Percentiles rank a stretch among this genome's conserved stretches.
phyloP scores from a whole-genome alignment of 2,329 filamentous ascomycete species.

The Sordariomycetes sp. region DNA sequence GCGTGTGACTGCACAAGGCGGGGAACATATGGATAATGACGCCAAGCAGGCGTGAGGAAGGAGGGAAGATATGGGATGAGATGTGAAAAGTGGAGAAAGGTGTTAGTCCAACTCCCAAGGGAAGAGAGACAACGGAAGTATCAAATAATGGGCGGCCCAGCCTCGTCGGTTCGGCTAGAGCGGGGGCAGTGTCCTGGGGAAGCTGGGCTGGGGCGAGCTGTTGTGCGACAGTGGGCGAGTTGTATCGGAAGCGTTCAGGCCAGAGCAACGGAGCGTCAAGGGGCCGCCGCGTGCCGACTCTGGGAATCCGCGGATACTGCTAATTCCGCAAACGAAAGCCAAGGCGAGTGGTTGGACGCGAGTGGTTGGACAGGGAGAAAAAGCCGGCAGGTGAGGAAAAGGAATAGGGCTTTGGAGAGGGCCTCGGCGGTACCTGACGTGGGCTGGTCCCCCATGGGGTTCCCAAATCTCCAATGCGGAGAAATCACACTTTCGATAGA shows the following conservation, averaged over 20 bases:
- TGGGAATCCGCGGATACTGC: background rate
- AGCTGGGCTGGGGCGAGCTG: background rate
- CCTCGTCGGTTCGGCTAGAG: background rate
- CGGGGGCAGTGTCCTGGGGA: background rate
- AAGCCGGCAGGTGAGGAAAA: too few species aligned
- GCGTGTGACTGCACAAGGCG: background rate
- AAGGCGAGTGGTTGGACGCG: too few species aligned
- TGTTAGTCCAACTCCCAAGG: background rate
- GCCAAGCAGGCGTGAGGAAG: background rate
- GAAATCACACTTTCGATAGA: background rate
- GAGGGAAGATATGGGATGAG: background rate
- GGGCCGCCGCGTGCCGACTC: background rate
- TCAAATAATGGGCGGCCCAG: background rate
- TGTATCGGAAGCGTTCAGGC: background rate
- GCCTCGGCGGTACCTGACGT: background rate
- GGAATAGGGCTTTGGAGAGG: background rate
- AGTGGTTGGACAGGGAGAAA: background rate
- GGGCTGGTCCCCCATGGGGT: constrained; percentile 2
- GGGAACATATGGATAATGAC: background rate
- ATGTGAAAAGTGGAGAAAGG: background rate
- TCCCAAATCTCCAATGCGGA: constrained; percentile 4
- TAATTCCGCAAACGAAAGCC: too few species aligned
- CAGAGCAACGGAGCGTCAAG: background rate
- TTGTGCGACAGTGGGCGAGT: background rate
- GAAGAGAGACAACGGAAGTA: background rate